Conservation (phyloP, 163 green algal genomes). For the Smithsoniella earleae region DNA sequence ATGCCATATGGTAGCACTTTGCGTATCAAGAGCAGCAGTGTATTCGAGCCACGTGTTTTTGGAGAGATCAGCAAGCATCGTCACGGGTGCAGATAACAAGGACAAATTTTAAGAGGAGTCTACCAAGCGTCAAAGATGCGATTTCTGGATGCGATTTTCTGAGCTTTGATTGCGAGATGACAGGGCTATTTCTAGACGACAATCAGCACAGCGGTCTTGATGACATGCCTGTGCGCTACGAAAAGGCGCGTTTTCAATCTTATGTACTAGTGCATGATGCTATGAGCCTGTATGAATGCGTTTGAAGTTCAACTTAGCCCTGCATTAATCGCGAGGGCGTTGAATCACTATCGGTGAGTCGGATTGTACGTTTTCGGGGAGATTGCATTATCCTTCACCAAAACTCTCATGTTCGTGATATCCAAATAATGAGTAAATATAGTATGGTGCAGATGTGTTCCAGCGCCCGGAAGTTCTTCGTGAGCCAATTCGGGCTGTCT, state of each 20-base stretch:
- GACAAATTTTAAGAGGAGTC: slow-evolving; percentile 46
- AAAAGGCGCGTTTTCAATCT: slow-evolving; percentile 34
- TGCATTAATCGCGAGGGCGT: too few species aligned
- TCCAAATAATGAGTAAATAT: not conserved
- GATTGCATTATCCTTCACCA: not conserved
- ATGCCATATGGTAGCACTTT: too few species aligned
- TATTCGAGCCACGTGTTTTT: too few species aligned
- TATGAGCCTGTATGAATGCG: not conserved
- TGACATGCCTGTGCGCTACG: slow-evolving; percentile 51
- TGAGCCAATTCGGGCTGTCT: slow-evolving; percentile 68
- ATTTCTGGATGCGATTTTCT: slow-evolving; percentile 56
- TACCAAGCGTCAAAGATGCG: slow-evolving; percentile 47
- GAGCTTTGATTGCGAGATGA: slow-evolving; percentile 67
- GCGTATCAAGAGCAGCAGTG: too few species aligned
- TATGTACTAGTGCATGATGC: not conserved
- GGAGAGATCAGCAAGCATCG: too few species aligned
- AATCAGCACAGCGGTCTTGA: slow-evolving; percentile 44
- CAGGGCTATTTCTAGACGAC: slow-evolving; percentile 52
- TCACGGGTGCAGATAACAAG: slow-evolving; percentile 40
- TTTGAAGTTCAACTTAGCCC: not conserved
- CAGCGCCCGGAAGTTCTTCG: slow-evolving; percentile 47
- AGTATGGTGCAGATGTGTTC: slow-evolving; percentile 38
- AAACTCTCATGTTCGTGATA: not conserved
- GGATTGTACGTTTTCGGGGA: not conserved
- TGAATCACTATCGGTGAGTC: not conserved